Evolutionary conservation across 164 flowering plant species (phyloP).

Genomic region (Stephania cephalantha): DNA sequence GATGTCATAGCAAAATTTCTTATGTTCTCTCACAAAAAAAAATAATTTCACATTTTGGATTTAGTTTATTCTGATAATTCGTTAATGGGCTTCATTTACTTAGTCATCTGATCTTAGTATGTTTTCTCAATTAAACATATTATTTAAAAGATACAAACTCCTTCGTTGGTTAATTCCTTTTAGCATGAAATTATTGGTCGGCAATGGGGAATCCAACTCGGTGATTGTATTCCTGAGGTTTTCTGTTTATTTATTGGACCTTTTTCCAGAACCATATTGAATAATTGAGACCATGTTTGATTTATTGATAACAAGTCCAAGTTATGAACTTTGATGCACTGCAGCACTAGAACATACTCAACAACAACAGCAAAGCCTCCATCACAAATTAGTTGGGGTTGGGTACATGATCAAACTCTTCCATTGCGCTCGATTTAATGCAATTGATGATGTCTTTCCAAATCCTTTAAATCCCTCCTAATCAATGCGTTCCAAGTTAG

Average conservation of each 20-base stretch:
- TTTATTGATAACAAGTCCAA: background rate
- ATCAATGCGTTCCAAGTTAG: no score
- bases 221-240: background rate
- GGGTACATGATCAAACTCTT: no score
- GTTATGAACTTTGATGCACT: background rate
- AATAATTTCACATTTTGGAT: no score
- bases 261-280: background rate
- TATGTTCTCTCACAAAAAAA: background rate
- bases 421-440: no score
- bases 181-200: background rate
- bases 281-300: background rate
- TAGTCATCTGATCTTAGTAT: background rate
- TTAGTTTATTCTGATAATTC: no score
- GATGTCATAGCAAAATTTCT: background rate
- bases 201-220: background rate
- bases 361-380: no score
- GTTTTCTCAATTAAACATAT: background rate
- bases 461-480: no score
- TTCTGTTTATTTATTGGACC: no score
- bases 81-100: background rate
- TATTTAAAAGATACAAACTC: background rate
- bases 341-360: background rate
- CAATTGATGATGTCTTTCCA: no score
- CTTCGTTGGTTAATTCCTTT: background rate
- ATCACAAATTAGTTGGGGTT: no score